Evolutionary conservation across 768 basidiomycete genomes (phyloP).

Genomic region (Pluteus cervinus): DNA sequence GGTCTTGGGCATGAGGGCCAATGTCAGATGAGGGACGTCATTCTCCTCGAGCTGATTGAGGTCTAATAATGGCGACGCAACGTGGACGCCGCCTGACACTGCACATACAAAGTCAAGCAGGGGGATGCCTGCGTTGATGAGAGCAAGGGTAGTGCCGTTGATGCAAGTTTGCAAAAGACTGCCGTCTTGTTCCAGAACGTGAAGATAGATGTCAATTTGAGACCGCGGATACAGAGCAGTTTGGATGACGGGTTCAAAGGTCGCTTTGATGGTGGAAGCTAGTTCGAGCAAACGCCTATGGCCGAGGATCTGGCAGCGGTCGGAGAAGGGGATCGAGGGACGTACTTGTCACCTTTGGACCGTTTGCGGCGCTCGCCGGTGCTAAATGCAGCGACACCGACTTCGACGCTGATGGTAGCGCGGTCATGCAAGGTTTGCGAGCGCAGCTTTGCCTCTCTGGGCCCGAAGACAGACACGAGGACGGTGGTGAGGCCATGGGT

Average conservation of each 20-base stretch:
- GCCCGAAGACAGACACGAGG: slow-evolving; percentile 84
- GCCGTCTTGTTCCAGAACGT: slow-evolving; percentile 92
- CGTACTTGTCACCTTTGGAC: slow-evolving; percentile 83
- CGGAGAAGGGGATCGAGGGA: slow-evolving; percentile 9
- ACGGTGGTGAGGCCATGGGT: slow-evolving; percentile 91
- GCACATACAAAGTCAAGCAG: slow-evolving; percentile 89
- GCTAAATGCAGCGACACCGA: slow-evolving; percentile 83
- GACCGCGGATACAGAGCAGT: slow-evolving; percentile 88
- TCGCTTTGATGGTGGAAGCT: slow-evolving; percentile 81
- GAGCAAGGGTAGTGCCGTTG: slow-evolving; percentile 90
- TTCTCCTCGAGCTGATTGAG: slow-evolving; percentile 86
- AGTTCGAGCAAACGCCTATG: slow-evolving; percentile 82
- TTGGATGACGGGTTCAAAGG: slow-evolving; percentile 94
- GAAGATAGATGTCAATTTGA: slow-evolving; percentile 90
- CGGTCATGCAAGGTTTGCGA: slow-evolving; percentile 82
- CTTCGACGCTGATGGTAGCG: slow-evolving; percentile 85
- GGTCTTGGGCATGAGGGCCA: slow-evolving; percentile 87
- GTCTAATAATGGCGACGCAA: slow-evolving; percentile 77
- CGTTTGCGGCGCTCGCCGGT: slow-evolving; percentile 74
- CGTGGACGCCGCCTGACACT: slow-evolving; percentile 82
- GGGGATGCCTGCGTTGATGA: slow-evolving; percentile 87
- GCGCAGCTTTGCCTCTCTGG: slow-evolving; percentile 80
- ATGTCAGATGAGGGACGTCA: slow-evolving; percentile 82
- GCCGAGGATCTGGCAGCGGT: slow-evolving; percentile 7
- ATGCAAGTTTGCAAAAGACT: slow-evolving; percentile 87